Base-by-base conservation (phyloP, 306 rosid genomes). In the Macrotyloma uniflorum region DNA sequence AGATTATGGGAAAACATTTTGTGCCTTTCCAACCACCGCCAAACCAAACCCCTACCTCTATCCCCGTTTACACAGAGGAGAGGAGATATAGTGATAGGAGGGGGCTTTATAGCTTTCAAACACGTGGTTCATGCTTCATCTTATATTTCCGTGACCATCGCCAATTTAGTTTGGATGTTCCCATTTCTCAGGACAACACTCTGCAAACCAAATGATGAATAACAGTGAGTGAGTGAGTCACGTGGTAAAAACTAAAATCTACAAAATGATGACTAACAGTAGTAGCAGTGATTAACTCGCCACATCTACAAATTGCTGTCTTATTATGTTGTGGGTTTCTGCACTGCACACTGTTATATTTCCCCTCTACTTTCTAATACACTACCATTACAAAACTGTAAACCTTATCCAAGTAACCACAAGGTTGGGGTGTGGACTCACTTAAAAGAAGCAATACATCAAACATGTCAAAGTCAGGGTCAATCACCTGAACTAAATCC, bases 21-120 rank as follows among this genome's bases (percentile, higher is more conserved):
- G 11, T 89, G 90, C 88, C 87, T 61, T 75, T 85, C 76, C 86
- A 91, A 91, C 94, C 91, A 89, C 95, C 84, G 86, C 85, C 93
- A 91, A 87, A 80, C 79, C 90, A 93, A 84, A 84, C 69, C 83
- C 86, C 36, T 77, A 45, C 38, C 38, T 35, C 38, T 83, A 90
- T 83, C 63, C 63, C 51, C 79, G 57, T 70, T 15, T 46, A 57
- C 55, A 59, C 67, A 77, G 74, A 76, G 68, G 81, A 82, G 69
- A 54, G 59, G 79, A 80, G 61, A 22, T 22, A 9, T 9, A 53
- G 28, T 0, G 28, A 64, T 64, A 64, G 74, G 54, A 71, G 13
- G 78, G 42, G 50, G 40, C 54, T 63, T 80, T 33, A 80, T 81
- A 78, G 85, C 71, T 61, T 74, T 84, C 62, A 76, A 62, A 62